phyloP scores from a whole-genome alignment of 805 yeast genomes.

The Candida krabiensis region DNA sequence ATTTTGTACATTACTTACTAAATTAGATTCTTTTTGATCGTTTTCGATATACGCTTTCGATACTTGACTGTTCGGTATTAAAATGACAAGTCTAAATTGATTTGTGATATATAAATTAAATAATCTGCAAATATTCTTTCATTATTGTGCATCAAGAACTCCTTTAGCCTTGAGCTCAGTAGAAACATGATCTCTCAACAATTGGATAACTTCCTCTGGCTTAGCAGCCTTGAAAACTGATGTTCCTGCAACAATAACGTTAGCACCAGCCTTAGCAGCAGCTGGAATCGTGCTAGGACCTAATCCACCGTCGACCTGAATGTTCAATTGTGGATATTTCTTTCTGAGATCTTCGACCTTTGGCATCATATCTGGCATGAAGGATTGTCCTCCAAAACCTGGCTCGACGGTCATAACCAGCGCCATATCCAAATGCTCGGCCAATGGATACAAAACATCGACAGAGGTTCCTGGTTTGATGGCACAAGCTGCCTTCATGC shows the following conservation, averaged over 20 bases:
- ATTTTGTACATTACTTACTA: too few relatives aligned
- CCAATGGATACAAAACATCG: constrained; percentile 73
- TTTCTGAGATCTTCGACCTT: constrained; percentile 78
- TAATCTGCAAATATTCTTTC: too few relatives aligned
- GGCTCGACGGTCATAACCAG: constrained; percentile 98
- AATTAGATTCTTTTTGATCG: too few relatives aligned
- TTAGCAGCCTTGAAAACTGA: constrained; percentile 83
- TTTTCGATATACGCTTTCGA: too few relatives aligned
- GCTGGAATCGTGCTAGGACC: constrained; percentile 79
- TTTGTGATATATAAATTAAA: constrained; percentile 1
- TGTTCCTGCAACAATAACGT: constrained; percentile 97
- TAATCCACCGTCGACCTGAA: constrained; percentile 96
- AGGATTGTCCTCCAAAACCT: constrained; percentile 97
- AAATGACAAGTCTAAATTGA: too few relatives aligned
- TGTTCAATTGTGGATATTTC: constrained; percentile 74
- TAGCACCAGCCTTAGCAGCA: constrained; percentile 98
- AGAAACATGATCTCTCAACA: constrained; percentile 63
- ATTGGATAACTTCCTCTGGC: constrained; percentile 72
- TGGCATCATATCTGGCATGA: constrained; percentile 95
- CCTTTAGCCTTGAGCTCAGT: constrained; percentile 47
- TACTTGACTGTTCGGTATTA: too few relatives aligned
- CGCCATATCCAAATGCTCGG: constrained; percentile 86
- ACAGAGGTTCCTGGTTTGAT: constrained; percentile 91
- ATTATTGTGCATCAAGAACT: too few relatives aligned
- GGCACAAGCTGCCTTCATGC: constrained; percentile 94